Percentiles rank a stretch among this genome's conserved stretches.
phyloP scores from a whole-genome alignment of 805 yeast genomes.

The Vanderwaltozyma tropicalis region DNA sequence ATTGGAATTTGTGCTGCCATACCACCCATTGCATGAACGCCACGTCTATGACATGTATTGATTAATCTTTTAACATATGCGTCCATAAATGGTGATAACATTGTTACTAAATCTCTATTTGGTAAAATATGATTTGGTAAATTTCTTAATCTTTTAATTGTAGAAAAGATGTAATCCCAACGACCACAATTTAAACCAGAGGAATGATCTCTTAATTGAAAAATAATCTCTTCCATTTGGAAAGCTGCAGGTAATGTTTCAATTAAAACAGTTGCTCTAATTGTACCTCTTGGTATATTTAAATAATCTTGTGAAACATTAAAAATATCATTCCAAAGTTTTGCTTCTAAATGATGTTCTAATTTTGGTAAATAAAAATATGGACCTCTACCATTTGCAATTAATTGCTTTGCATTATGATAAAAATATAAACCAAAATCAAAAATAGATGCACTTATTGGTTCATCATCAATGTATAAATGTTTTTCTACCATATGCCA shows the following conservation, averaged over 20 bases:
- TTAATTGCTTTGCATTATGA: conserved; percentile 57
- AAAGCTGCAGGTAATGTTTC: conserved; percentile 80
- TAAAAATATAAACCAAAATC: conserved; percentile 72
- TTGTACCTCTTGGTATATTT: conserved; percentile 61
- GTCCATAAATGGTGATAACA: conserved; percentile 75
- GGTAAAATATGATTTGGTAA: conserved; percentile 59
- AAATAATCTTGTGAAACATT: conserved; percentile 64
- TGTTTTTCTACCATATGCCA: conserved; percentile 79
- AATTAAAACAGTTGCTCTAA: conserved; percentile 71
- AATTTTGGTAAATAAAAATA: conserved; percentile 76
- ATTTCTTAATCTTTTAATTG: conserved; percentile 66
- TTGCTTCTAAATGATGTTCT: conserved; percentile 79
- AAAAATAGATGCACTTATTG: conserved; percentile 65
- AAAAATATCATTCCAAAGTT: conserved; percentile 75
- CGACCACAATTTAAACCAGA: conserved; percentile 81
- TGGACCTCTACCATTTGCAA: conserved; percentile 64
- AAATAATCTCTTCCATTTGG: conserved; percentile 79
- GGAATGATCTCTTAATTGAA: conserved; percentile 65
- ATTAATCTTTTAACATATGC: conserved; percentile 66
- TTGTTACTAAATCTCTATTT: conserved; percentile 69
- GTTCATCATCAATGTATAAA: conserved; percentile 60
- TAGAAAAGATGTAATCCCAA: conserved; percentile 81
- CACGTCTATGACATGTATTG: conserved; percentile 64
- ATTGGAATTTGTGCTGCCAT: conserved; percentile 86
- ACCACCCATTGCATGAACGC: conserved; percentile 83